A percentile compares a stretch with the other conserved stretches of the same genome.
These are phyloP conservation scores for Discostella stelligera DNA, from an alignment of 352 stramenopile species.

Conservation along the genomic window DNA sequence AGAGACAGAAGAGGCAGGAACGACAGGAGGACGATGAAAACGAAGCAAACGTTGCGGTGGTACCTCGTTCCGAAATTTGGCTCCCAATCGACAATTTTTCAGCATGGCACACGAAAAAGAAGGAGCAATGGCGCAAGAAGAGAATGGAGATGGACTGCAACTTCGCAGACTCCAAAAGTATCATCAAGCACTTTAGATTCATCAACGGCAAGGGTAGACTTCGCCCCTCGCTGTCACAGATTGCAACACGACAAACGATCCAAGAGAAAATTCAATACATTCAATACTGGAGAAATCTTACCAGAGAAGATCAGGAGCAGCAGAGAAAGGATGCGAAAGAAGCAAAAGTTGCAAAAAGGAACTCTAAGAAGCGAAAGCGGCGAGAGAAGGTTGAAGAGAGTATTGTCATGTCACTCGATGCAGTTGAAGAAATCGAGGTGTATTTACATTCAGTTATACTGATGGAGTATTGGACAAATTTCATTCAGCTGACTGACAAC, in stretches of 20 bases:
- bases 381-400: not conserved
- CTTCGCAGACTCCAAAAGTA: constrained; percentile 4
- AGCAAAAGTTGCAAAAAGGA: not conserved
- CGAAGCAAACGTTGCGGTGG: too few species aligned
- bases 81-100: not conserved
- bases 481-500: not conserved
- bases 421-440: constrained; percentile 1
- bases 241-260: constrained; percentile 8
- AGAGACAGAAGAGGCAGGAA: not conserved
- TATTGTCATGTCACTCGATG: not conserved
- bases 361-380: not conserved
- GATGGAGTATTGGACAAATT: not conserved
- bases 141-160: constrained; percentile 4
- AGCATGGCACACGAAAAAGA: not conserved
- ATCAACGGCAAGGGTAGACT: constrained; percentile 12
- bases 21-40: not conserved
- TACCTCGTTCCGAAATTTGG: too few species aligned
- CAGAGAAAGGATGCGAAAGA: too few species aligned
- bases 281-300: constrained; percentile 2
- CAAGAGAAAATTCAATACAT: constrained; percentile 13
- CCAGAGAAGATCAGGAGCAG: constrained; percentile 4
- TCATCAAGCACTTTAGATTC: constrained; percentile 12
- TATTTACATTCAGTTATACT: not conserved
- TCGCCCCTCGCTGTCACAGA: constrained; percentile 1
- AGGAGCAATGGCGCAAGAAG: too few species aligned